Evolutionary conservation across 2,329 filamentous ascomycete genomes (phyloP).

Genomic region (Neofusicoccum umdonicola): DNA sequence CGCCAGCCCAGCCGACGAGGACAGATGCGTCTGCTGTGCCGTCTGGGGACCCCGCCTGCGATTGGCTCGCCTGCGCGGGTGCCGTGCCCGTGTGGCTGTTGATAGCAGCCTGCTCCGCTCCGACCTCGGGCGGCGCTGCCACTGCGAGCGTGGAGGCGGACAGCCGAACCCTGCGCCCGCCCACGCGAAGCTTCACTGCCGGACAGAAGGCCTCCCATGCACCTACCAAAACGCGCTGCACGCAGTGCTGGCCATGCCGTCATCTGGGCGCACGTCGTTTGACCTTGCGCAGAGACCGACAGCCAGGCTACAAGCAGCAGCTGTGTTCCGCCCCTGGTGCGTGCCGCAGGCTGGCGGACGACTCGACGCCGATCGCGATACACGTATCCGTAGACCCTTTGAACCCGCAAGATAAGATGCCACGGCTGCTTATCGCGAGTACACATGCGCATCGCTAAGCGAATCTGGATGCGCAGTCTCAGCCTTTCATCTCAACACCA

Average conservation of each 20-base stretch:
- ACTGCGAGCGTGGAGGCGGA: neutral
- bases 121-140: neutral
- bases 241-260: neutral
- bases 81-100: neutral
- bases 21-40: neutral
- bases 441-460: neutral
- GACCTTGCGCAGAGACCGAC: neutral
- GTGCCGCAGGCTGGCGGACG: no score
- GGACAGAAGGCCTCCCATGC: neutral
- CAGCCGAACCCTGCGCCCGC: neutral
- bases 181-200: neutral
- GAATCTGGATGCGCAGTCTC: neutral
- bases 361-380: no score
- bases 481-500: neutral
- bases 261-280: neutral
- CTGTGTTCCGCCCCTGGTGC: neutral
- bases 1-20: neutral
- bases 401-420: no score
- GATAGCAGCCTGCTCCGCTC: neutral
- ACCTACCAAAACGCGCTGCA: neutral
- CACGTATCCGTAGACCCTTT: no score
- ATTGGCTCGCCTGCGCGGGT: neutral
- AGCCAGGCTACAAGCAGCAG: neutral
- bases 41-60: neutral
- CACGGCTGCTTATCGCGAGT: no score